phyloP scores from a whole-genome alignment of 139 green algal genomes.

The Penium margaritaceum region DNA sequence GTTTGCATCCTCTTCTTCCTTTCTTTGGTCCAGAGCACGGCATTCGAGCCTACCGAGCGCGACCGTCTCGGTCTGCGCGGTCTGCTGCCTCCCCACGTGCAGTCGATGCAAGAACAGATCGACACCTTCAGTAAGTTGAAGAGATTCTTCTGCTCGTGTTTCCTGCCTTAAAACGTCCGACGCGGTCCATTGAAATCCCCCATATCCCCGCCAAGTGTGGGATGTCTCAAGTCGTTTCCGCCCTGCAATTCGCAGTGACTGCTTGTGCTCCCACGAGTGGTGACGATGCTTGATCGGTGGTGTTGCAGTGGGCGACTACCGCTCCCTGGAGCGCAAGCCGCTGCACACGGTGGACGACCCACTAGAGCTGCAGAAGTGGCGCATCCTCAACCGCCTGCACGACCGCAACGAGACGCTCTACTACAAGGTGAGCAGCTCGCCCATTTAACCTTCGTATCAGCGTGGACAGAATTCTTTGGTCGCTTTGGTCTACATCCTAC shows the following conservation, averaged over 20 bases:
- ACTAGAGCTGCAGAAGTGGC: constrained; percentile 54
- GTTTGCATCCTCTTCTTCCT: not conserved
- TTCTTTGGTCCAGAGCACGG: constrained; percentile 64
- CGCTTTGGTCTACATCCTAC: too few species aligned
- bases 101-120: constrained; percentile 43
- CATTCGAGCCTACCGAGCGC: constrained; percentile 67
- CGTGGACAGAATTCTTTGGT: too few species aligned
- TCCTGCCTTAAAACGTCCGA: too few species aligned
- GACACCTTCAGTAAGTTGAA: constrained; percentile 48
- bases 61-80: constrained; percentile 79
- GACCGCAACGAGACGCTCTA: constrained; percentile 93
- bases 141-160: too few species aligned
- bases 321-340: constrained; percentile 4
- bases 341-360: not conserved
- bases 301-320: constrained; percentile 1
- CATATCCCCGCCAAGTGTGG: too few species aligned
- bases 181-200: too few species aligned
- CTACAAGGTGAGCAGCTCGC: constrained; percentile 69
- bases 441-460: too few species aligned
- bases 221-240: too few species aligned
- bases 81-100: constrained; percentile 66
- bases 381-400: constrained; percentile 48
- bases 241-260: too few species aligned
- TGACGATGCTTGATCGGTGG: too few species aligned
- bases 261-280: too few species aligned